Conservation (phyloP, 176 grass and related monocot genomes). For the Puya raimondii region DNA sequence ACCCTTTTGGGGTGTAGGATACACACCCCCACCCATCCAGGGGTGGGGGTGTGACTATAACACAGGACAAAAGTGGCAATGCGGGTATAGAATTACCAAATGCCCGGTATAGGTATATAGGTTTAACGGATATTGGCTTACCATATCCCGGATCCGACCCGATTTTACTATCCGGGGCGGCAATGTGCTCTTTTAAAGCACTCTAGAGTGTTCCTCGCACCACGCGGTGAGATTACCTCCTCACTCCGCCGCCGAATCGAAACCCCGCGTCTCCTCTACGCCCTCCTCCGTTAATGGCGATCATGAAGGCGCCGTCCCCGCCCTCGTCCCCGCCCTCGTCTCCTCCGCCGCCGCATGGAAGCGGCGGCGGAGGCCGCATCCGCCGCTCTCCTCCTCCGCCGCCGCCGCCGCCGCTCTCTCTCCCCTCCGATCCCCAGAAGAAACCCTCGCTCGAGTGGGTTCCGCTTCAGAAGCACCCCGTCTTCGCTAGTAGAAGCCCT, state of each 20-base stretch:
- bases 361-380: neutral
- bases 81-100: no score
- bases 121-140: no score
- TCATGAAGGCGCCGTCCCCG: conserved; percentile 50
- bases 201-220: no score
- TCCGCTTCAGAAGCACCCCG: conserved; percentile 31
- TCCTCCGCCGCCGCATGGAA: conserved; percentile 24
- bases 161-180: no score
- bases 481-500: conserved; percentile 15
- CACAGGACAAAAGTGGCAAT: no score
- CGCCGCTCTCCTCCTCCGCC: conserved; percentile 12
- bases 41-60: no score
- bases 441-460: conserved; percentile 42
- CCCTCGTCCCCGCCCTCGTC: conserved; percentile 43
- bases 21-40: no score
- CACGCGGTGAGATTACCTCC: neutral
- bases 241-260: neutral
- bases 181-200: no score
- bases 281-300: conserved; percentile 39
- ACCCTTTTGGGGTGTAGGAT: no score
- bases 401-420: conserved; percentile 35
- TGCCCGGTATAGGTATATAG: no score
- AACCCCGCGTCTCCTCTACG: neutral
- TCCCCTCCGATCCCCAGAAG: conserved; percentile 15
- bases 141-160: no score